Evolutionary conservation across 1,284 basidiomycete species (phyloP).

Genomic region (Malassezia sp.): DNA sequence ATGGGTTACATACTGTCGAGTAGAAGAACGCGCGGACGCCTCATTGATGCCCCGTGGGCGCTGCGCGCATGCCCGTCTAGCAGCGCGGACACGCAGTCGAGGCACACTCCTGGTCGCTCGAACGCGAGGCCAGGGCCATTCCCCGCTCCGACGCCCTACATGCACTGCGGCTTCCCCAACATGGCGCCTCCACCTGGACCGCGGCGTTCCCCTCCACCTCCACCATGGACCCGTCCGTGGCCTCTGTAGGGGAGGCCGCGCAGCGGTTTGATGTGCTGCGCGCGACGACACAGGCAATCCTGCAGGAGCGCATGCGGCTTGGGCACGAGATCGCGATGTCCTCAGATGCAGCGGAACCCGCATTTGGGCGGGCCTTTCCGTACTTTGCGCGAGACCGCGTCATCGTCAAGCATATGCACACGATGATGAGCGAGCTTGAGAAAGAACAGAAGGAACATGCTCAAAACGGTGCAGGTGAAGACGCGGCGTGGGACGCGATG

Average conservation of each 20-base stretch:
- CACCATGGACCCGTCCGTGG: too few relatives aligned
- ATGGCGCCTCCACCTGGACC: conserved; percentile 2
- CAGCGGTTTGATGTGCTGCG: conserved; percentile 7
- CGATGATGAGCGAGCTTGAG: conserved; percentile 6
- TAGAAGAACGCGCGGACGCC: too few relatives aligned
- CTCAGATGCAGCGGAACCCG: conserved; percentile 2
- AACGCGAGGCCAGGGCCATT: too few relatives aligned
- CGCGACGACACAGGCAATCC: conserved; percentile 2
- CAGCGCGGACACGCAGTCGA: too few relatives aligned
- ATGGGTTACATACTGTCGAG: too few relatives aligned
- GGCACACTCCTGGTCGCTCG: too few relatives aligned
- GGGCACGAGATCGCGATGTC: conserved; percentile 8
- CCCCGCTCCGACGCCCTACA: background rate
- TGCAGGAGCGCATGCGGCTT: conserved; percentile 12
- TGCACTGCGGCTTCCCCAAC: background rate
- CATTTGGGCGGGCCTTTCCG: conserved; percentile 8
- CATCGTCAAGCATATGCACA: conserved; percentile 8
- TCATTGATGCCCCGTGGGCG: too few relatives aligned
- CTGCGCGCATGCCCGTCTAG: too few relatives aligned
- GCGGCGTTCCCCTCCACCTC: too few relatives aligned
- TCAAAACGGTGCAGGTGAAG: too few relatives aligned
- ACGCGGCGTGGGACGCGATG: conserved; percentile 7
- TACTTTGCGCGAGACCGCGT: conserved; percentile 11
- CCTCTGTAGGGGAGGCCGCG: conserved; percentile 4
- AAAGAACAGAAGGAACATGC: too few relatives aligned